Base-by-base conservation (phyloP, 179 eudicot species). In the Nepenthes alata region DNA sequence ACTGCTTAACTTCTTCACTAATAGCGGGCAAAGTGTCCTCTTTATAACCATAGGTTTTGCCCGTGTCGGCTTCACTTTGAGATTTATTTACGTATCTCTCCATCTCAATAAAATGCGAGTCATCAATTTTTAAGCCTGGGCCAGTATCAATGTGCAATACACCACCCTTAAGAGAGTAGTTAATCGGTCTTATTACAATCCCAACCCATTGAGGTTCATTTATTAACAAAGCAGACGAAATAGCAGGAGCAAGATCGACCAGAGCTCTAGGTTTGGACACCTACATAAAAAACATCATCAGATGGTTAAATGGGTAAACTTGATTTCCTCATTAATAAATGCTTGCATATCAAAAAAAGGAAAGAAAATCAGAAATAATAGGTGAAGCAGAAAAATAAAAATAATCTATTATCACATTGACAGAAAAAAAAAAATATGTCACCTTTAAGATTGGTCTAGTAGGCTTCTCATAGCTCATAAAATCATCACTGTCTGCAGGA, bases 141-240 rank as follows among this genome's bases (percentile, higher is more conserved):
- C 99, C 99, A 12, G 97, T 75, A 60, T 94, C 96, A 69, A 94
- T 78, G 74, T 84, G 83, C 75, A 94, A 76, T 55, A 87, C 75
- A 65, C 94, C 95, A 49, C 96, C 99, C 73, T 79, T 79, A 50
- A 94, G 96, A 67, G 99, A 70, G 74, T 90, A 90, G 57, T 82
- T 84, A 57, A 94, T 87, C n/a, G 99, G 99, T 77, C 67, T 94
- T 67, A 90, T 81, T 68, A 90, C 81, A 66, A 94, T 82, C 36
- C 99, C 99, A 61, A 94, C 78, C 95, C 97, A 94, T 78, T 94
- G 99, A 72, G 89, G 77, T 69, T 89, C 96, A 77, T 94, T 94
- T 73, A 89, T 82, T 59, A 94, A 75, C 72, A 94, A 79, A 72
- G 97, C 91, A 73, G 99, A 94, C 63, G 99, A 94, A 68, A 87